Percentiles rank a stretch among this genome's conserved stretches.
Conservation (phyloP, 2,329 filamentous ascomycete species). For the Colletotrichum orchidophilum region DNA sequence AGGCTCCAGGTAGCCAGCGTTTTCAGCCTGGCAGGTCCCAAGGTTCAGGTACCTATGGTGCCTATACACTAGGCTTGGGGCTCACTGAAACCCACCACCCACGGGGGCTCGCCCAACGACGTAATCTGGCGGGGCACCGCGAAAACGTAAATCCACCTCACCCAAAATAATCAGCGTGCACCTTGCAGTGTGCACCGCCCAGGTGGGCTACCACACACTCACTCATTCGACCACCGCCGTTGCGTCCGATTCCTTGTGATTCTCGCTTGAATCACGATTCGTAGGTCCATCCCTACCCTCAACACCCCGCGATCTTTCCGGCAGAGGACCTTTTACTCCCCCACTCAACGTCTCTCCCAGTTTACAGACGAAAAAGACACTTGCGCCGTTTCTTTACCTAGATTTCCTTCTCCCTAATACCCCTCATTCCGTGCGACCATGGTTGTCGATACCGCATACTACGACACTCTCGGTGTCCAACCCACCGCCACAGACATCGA, state of each 20-base stretch:
- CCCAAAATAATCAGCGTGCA: neutral
- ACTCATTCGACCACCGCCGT: neutral
- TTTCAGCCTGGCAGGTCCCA: neutral
- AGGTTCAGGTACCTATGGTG: too few relatives aligned
- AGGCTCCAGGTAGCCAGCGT: neutral
- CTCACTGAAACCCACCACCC: neutral
- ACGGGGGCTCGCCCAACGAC: conserved; percentile 23
- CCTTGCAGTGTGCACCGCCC: neutral
- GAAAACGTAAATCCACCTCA: conserved; percentile 34
- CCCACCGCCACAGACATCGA: conserved; percentile 88
- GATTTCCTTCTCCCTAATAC: conserved; percentile 5
- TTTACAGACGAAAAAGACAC: neutral
- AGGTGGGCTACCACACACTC: too few relatives aligned
- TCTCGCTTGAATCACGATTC: conserved; percentile 8
- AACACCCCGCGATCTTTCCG: neutral
- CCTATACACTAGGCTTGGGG: too few relatives aligned
- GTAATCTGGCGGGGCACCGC: conserved; percentile 37
- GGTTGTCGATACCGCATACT: conserved; percentile 90
- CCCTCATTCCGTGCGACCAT: conserved; percentile 57
- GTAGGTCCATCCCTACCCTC: conserved; percentile 1
- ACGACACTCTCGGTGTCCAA: conserved; percentile 85
- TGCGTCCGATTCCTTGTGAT: conserved; percentile 12
- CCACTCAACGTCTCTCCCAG: neutral
- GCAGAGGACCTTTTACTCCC: neutral
- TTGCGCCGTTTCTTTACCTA: neutral